A percentile compares a stretch with the other conserved stretches of the same genome.
Evolutionary conservation across 1,139 yeast genomes (phyloP).

Genomic region (Schwanniomyces etchellsii): DNA sequence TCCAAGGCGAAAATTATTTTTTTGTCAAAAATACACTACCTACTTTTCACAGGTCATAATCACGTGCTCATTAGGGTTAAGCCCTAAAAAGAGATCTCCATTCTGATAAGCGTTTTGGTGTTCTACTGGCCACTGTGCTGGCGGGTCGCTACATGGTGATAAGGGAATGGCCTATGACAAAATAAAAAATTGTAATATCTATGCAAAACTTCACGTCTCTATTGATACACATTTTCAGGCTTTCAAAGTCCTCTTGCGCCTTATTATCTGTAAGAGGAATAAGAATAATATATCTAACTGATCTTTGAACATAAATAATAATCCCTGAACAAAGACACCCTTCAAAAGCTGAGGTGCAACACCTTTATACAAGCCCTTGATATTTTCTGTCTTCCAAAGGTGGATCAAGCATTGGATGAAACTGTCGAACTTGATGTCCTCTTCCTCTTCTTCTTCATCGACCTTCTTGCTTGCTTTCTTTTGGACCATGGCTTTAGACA

Average conservation of each 20-base stretch:
- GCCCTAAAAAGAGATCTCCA: no score
- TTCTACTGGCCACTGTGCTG: no score
- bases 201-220: no score
- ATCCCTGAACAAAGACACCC: slow-evolving; percentile 83
- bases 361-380: slow-evolving; percentile 64
- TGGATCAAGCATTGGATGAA: slow-evolving; percentile 40
- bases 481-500: slow-evolving; percentile 78
- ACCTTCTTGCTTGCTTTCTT: slow-evolving; percentile 25
- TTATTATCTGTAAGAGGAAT: slow-evolving; percentile 29
- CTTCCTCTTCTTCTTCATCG: slow-evolving; percentile 23
- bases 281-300: slow-evolving; percentile 48
- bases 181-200: no score
- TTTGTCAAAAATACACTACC: not conserved
- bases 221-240: no score
- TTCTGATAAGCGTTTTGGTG: no score
- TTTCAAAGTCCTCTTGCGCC: slow-evolving; percentile 8
- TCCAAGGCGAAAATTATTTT: not conserved
- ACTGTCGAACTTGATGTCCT: slow-evolving; percentile 31
- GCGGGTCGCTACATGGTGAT: no score
- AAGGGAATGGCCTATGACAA: no score
- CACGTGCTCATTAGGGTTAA: no score
- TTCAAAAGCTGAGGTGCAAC: slow-evolving; percentile 74
- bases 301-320: slow-evolving; percentile 78
- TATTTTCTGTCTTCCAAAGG: slow-evolving; percentile 38
- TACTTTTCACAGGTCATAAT: no score